Percentiles rank a stretch among this genome's conserved stretches.
Conservation (phyloP, 2,329 filamentous ascomycete species). For the Fusarium guadeloupense region DNA sequence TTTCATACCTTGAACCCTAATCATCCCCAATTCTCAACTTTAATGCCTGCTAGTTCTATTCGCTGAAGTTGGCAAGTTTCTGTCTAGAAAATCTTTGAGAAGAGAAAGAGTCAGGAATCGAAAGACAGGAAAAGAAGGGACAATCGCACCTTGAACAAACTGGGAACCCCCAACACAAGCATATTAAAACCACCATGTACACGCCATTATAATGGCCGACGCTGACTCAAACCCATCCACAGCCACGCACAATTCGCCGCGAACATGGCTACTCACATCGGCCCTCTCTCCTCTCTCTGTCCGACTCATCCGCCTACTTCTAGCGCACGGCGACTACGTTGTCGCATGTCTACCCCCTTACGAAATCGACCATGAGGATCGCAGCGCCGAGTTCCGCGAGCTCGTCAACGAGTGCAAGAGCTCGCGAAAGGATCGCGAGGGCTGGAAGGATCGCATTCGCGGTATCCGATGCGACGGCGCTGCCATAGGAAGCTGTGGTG, state of each 20-base stretch:
- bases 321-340: constrained; percentile 92
- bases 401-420: constrained; percentile 77
- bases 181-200: constrained; percentile 39
- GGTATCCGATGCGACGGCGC: constrained; percentile 71
- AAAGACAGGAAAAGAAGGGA: constrained; percentile 20
- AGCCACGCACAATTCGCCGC: constrained; percentile 77
- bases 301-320: constrained; percentile 79
- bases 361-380: constrained; percentile 79
- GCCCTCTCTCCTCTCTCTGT: constrained; percentile 87
- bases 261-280: constrained; percentile 92
- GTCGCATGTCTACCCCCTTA: constrained; percentile 82
- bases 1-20: constrained; percentile 12
- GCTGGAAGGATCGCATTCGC: constrained; percentile 82
- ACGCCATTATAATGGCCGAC: constrained; percentile 45
- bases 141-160: not conserved
- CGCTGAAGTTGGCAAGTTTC: constrained; percentile 4
- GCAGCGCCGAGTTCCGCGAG: constrained; percentile 80
- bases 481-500: constrained; percentile 76
- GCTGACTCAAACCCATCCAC: constrained; percentile 47
- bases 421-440: constrained; percentile 70
- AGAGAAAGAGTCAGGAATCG: constrained; percentile 12
- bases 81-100: not conserved
- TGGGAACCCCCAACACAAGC: constrained; percentile 6
- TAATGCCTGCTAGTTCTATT: constrained; percentile 5
- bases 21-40: not conserved